Conservation (phyloP, 2,329 filamentous ascomycete genomes). For the Plectosphaerella plurivora region DNA sequence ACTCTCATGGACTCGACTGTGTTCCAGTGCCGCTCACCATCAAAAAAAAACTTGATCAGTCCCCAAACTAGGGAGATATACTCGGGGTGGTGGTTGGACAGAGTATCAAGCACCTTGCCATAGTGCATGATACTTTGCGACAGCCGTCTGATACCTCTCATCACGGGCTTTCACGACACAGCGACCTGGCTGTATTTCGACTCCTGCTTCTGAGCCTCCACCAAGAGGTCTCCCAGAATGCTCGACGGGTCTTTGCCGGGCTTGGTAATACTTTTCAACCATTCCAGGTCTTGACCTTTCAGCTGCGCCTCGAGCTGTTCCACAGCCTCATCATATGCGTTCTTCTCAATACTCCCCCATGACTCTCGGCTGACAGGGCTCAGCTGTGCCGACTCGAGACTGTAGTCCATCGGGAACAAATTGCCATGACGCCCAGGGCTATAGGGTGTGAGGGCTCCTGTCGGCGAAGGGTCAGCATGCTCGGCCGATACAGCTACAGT, state of each 20-base stretch:
- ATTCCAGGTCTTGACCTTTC: background rate
- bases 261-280: background rate
- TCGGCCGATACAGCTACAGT: too few species aligned
- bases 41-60: background rate
- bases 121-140: background rate
- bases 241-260: background rate
- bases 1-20: background rate
- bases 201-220: background rate
- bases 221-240: background rate
- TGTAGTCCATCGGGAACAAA: too few species aligned
- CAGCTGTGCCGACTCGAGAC: too few species aligned
- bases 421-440: too few species aligned
- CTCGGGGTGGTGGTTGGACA: background rate
- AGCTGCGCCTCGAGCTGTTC: background rate
- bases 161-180: background rate
- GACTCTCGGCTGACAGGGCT: too few species aligned
- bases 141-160: background rate
- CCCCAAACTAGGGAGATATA: background rate
- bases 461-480: too few species aligned
- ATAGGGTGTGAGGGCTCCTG: too few species aligned
- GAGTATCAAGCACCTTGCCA: background rate
- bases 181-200: background rate
- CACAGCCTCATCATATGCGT: background rate
- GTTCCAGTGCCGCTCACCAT: background rate
- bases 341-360: background rate